phyloP scores from a whole-genome alignment of 1,284 basidiomycete genomes.

The Irpex rosettiformis region DNA sequence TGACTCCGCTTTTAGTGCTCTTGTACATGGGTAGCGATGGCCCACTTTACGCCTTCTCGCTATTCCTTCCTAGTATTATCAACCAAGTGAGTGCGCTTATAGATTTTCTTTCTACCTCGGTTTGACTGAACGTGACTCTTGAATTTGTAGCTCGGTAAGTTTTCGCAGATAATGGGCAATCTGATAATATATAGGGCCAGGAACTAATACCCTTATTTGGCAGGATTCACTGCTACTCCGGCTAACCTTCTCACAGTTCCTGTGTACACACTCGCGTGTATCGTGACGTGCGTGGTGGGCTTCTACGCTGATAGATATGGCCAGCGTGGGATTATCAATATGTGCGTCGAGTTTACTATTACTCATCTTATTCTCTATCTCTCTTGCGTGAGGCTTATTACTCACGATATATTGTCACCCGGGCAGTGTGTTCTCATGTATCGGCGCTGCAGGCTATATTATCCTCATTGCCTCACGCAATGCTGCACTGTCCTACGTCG shows the following conservation, averaged over 20 bases:
- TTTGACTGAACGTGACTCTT: slow-evolving; percentile 24
- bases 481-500: slow-evolving; percentile 65
- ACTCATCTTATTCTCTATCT: background rate
- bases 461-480: slow-evolving; percentile 62
- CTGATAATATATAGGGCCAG: background rate
- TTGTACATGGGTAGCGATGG: slow-evolving; percentile 50
- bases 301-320: slow-evolving; percentile 60
- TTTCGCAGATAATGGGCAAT: background rate
- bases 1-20: slow-evolving; percentile 37
- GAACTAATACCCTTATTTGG: background rate
- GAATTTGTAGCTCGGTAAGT: slow-evolving; percentile 42
- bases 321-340: slow-evolving; percentile 55
- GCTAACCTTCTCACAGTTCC: slow-evolving; percentile 75
- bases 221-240: slow-evolving; percentile 63
- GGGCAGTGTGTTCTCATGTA: slow-evolving; percentile 29
- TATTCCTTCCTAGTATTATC: slow-evolving; percentile 74
- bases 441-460: slow-evolving; percentile 55
- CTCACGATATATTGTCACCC: slow-evolving; percentile 34
- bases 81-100: slow-evolving; percentile 43
- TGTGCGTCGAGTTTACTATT: slow-evolving; percentile 38
- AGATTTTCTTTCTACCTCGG: background rate
- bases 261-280: slow-evolving; percentile 64
- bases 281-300: slow-evolving; percentile 61
- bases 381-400: no score
- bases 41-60: slow-evolving; percentile 65